A percentile compares a stretch with the other conserved stretches of the same genome.
phyloP scores from a whole-genome alignment of 106 monocot genomes.

The Acanthochlamys bracteata region DNA sequence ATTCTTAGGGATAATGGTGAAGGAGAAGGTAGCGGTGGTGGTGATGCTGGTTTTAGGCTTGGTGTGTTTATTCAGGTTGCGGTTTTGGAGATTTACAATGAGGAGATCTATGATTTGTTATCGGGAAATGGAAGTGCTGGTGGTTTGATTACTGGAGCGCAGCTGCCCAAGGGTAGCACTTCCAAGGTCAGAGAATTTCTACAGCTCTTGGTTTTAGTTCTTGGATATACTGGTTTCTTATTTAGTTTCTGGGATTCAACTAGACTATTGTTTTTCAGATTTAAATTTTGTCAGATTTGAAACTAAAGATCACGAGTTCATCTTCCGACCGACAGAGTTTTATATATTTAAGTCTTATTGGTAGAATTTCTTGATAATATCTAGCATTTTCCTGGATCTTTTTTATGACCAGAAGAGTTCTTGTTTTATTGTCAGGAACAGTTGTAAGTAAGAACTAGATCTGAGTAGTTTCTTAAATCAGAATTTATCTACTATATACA shows the following conservation, averaged over 20 bases:
- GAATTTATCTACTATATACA: slow-evolving; percentile 11
- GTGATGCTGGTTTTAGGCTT: slow-evolving; percentile 30
- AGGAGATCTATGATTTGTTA: slow-evolving; percentile 95
- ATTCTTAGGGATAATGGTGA: slow-evolving; percentile 41
- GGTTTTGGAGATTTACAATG: slow-evolving; percentile 93
- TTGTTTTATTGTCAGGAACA: too few species aligned
- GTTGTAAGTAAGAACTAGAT: neutral
- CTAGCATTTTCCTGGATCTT: too few species aligned
- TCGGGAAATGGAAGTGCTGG: slow-evolving; percentile 23
- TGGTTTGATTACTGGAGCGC: slow-evolving; percentile 18
- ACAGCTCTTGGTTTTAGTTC: neutral
- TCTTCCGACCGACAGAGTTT: too few species aligned
- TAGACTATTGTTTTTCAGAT: too few species aligned
- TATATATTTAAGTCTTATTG: too few species aligned
- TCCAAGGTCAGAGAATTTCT: slow-evolving; percentile 47
- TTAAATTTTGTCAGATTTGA: too few species aligned
- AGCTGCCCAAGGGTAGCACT: slow-evolving; percentile 40
- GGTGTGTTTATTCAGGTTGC: slow-evolving; percentile 74
- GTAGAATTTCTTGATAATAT: too few species aligned
- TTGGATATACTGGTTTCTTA: too few species aligned
- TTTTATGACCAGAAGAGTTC: too few species aligned
- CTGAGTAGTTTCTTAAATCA: neutral
- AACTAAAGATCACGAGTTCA: too few species aligned
- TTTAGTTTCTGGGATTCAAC: too few species aligned
- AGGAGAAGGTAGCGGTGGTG: slow-evolving; percentile 5